Evolutionary conservation across 805 yeast genomes (phyloP), one percentile per base, ranked within the genome.

Genomic region (Scheffersomyces amazonensis): DNA sequence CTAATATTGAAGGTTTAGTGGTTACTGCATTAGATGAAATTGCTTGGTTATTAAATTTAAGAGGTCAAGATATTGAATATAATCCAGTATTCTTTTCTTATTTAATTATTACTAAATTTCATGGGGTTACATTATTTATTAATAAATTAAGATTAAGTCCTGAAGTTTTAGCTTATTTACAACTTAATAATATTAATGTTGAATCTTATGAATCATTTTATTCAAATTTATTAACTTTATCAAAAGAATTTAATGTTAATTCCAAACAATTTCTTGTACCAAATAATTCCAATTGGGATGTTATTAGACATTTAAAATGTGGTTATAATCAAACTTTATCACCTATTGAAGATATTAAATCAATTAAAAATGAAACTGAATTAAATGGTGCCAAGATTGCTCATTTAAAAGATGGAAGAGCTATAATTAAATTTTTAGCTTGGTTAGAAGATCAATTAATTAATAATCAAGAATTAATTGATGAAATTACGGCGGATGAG

Each of bases 11-110:
- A 28, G 70, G 69, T 8, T 47, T 68, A 37, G 66, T 76, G 9
- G 46, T 53, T 1, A 50, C 55, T 11, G 81, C 90, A 0, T 64
- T 90, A 38, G 97, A 91, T 64, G 96, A 90, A 50, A 77, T 89
- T 40, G 93, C 96, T 4, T 90, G 97, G 96, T 64, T 89, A 31
- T 54, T 75, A 42, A 76, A 76, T 44, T 55, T 76, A 39, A 59
- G 82, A 42, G 81, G 81, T 18, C 71, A 56, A 35, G 82, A 77
- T 52, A 77, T 77, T 41, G 75, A 72, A 34, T 77, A 50, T 55
- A 76, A 75, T 48, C 81, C 82, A 3, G 69, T 77, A 13, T 77
- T 77, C 47, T 76, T 63, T 58, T 56, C 73, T 40, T 68, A 62
- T 39, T 50, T 66, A 47, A 56, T 66, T 9, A 47, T 67, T n/a